Conservation (phyloP, 108 stramenopile species). For the Epithemia pelagica region DNA sequence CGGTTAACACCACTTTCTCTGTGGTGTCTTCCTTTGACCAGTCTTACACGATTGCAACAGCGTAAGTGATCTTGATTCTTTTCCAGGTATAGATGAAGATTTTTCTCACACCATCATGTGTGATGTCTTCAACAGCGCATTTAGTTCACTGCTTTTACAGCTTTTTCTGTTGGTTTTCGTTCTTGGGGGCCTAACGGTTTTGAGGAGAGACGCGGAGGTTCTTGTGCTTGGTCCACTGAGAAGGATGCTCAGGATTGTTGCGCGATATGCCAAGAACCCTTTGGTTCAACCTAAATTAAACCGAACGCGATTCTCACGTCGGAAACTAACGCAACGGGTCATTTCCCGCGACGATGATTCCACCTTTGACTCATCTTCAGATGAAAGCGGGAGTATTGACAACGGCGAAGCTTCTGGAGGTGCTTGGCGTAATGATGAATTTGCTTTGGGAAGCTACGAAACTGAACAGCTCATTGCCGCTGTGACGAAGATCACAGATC, state of each 20-base stretch:
- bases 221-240: constrained; percentile 69
- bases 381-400: constrained; percentile 10
- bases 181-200: constrained; percentile 37
- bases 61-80: constrained; percentile 7
- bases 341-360: not conserved
- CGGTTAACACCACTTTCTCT: not conserved
- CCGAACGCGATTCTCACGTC: constrained; percentile 4
- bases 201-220: constrained; percentile 58
- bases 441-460: constrained; percentile 70
- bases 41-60: not conserved
- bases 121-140: constrained; percentile 6
- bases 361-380: constrained; percentile 1
- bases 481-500: constrained; percentile 88
- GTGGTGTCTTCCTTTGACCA: constrained; percentile 8
- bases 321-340: constrained; percentile 3
- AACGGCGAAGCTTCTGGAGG: constrained; percentile 20
- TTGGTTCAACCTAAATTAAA: constrained; percentile 12
- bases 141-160: constrained; percentile 35
- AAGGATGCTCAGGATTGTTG: constrained; percentile 80
- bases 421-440: constrained; percentile 13
- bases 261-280: constrained; percentile 73
- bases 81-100: not conserved
- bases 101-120: not conserved
- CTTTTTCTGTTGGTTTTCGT: constrained; percentile 40
- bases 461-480: constrained; percentile 87